Evolutionary conservation across 1,139 yeast genomes (phyloP), one percentile per base, ranked within the genome.

Genomic region (Debaryomyces robertsiae): DNA sequence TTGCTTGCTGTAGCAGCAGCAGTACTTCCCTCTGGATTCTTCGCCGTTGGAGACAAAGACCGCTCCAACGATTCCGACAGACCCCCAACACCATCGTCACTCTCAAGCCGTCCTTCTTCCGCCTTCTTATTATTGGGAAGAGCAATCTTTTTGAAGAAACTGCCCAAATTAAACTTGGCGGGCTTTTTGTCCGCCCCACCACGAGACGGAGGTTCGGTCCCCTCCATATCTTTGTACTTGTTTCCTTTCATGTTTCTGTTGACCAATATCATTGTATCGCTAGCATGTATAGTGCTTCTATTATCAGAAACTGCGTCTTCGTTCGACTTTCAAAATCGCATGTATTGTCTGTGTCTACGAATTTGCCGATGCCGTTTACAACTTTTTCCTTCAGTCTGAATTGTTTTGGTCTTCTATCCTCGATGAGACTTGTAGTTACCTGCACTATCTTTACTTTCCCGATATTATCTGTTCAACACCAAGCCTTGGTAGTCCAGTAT

Each of bases 91-190:
- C 19, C 39, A 7, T 19, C 33, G 11, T 18, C 28, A 10, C 17
- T 30, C 10, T 24, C 9, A 10, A n/a, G 6, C 18, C 35, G 15
- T 6, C 10, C 14, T 32, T n/a, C 28, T 17, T 25, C 25, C 7
- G 17, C 16, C 22, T 19, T 17, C 24, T 14, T 27, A 13, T 19
- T 41, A 27, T 13, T 46, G 34, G 18, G 47, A 39, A 38, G 48
- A 17, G 32, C 50, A 32, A 41, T 48, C 49, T 32, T 52, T 41
- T 46, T 52, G 42, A 56, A 48, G 14, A 56, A 40, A n/a, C 57
- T 57, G 9, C 58, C 57, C 31, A 55, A 39, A 41, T 53, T 55
- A 42, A 55, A 55, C 43, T 45, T 49, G 24, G 38, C 11, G 5
- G 29, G 34, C 23, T 33, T 33, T 16, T 33, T 33, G 14, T 33